A percentile compares a stretch with the other conserved stretches of the same genome.
Conservation (phyloP, 169 alveolate species). For the Cryptosporidium canis region DNA sequence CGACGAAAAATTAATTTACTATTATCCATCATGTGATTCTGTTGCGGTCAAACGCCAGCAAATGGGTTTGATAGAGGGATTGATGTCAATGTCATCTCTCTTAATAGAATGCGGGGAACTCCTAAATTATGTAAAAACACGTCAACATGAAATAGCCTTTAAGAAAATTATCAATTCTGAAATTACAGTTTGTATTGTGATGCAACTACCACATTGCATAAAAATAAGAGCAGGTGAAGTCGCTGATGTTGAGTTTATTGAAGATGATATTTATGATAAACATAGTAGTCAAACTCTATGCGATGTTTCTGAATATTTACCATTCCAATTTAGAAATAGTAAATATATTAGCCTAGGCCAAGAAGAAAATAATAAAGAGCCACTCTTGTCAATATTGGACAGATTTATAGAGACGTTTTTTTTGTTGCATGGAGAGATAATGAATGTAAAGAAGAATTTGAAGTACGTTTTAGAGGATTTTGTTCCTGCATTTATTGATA, state of each 20-base stretch:
- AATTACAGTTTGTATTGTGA: conserved; percentile 14
- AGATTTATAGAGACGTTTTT: conserved; percentile 36
- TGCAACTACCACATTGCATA: conserved; percentile 19
- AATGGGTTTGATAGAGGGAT: conserved; percentile 40
- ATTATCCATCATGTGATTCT: conserved; percentile 22
- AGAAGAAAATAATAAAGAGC: conserved; percentile 45
- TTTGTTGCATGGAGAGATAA: conserved; percentile 35
- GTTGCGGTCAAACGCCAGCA: not conserved
- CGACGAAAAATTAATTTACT: conserved; percentile 36
- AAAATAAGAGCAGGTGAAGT: conserved; percentile 17
- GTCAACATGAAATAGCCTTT: conserved; percentile 41
- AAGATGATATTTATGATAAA: conserved; percentile 43
- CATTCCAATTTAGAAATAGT: not conserved
- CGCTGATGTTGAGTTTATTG: conserved; percentile 13
- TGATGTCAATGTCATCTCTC: conserved; percentile 43
- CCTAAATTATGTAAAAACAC: conserved; percentile 48
- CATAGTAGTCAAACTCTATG: not conserved
- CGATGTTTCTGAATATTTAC: not conserved
- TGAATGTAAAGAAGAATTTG: not conserved
- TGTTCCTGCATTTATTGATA: conserved; percentile 62
- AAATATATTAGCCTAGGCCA: not conserved
- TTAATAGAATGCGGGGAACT: conserved; percentile 11
- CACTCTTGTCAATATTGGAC: conserved; percentile 47
- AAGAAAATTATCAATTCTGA: conserved; percentile 23
- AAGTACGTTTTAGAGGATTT: conserved; percentile 31